Conservation (phyloP, 2,329 filamentous ascomycete genomes). For the Chalaropsis thielavioides region DNA sequence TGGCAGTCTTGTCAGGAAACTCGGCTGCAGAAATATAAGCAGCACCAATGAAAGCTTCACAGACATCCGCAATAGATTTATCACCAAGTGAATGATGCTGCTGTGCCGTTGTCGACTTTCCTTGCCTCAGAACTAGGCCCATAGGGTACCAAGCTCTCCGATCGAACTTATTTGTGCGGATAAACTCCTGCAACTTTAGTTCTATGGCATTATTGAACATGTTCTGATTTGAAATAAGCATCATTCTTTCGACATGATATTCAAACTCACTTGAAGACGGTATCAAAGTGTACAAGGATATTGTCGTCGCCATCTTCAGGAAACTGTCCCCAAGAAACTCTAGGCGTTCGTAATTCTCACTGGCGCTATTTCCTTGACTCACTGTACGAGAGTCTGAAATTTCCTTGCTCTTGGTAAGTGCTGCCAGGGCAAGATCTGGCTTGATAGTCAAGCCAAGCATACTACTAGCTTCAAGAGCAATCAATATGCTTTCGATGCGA, state of each 20-base stretch:
- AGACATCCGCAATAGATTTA: slow-evolving; percentile 89
- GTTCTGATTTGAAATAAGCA: slow-evolving; percentile 81
- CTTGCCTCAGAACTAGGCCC: slow-evolving; percentile 55
- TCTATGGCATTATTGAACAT: slow-evolving; percentile 63
- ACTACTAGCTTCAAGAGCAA: slow-evolving; percentile 60
- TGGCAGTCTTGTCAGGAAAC: slow-evolving; percentile 27
- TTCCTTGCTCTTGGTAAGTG: slow-evolving; percentile 83
- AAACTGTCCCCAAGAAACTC: slow-evolving; percentile 92
- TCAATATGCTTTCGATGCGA: slow-evolving; percentile 66
- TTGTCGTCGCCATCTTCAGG: slow-evolving; percentile 88
- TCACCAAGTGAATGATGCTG: slow-evolving; percentile 57
- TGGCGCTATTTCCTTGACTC: slow-evolving; percentile 68
- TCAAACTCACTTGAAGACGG: slow-evolving; percentile 70
- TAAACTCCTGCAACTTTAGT: slow-evolving; percentile 53
- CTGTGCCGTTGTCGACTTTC: slow-evolving; percentile 41
- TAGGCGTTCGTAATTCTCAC: slow-evolving; percentile 83
- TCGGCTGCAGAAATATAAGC: slow-evolving; percentile 43
- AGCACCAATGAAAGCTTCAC: slow-evolving; percentile 85
- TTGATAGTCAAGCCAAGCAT: slow-evolving; percentile 49
- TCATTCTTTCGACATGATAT: slow-evolving; percentile 83
- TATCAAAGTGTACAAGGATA: slow-evolving; percentile 64
- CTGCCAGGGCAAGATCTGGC: slow-evolving; percentile 64
- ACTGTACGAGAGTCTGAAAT: slow-evolving; percentile 59
- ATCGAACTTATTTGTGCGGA: slow-evolving; percentile 72
- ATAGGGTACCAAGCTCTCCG: slow-evolving; percentile 81